Evolutionary conservation across 257 asterid species (phyloP).

Genomic region (Eucommia ulmoides): DNA sequence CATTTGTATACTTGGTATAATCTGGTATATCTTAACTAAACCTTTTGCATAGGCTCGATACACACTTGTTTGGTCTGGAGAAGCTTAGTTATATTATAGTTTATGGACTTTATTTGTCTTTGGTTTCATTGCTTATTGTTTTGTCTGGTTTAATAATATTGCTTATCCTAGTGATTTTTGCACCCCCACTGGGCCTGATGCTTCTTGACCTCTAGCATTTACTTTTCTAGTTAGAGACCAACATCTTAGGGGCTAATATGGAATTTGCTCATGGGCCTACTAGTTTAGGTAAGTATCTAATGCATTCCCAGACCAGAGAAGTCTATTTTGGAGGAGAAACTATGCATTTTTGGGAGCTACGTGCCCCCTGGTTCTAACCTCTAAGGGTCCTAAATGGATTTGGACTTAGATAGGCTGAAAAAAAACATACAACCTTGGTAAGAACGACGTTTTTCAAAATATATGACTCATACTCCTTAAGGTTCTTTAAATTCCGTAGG

Average conservation of each 20-base stretch:
- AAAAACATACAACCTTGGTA: background rate
- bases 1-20: too few species aligned
- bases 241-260: background rate
- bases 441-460: background rate
- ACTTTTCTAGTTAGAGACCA: background rate
- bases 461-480: background rate
- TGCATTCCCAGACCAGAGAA: background rate
- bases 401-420: background rate
- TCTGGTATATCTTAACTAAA: too few species aligned
- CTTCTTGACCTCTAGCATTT: too few species aligned
- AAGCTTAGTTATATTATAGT: too few species aligned
- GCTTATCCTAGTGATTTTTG: too few species aligned
- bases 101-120: too few species aligned
- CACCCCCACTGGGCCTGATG: too few species aligned
- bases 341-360: background rate
- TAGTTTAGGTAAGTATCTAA: background rate
- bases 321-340: background rate
- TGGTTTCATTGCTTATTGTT: too few species aligned
- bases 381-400: background rate
- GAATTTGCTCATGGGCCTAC: background rate
- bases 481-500: background rate
- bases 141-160: too few species aligned
- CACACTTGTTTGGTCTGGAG: too few species aligned
- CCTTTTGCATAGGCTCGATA: too few species aligned
- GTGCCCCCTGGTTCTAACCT: background rate